These are phyloP conservation scores for Euphorbia tirucalli DNA, from an alignment of 345 rosid genomes.

Conservation along the genomic window DNA sequence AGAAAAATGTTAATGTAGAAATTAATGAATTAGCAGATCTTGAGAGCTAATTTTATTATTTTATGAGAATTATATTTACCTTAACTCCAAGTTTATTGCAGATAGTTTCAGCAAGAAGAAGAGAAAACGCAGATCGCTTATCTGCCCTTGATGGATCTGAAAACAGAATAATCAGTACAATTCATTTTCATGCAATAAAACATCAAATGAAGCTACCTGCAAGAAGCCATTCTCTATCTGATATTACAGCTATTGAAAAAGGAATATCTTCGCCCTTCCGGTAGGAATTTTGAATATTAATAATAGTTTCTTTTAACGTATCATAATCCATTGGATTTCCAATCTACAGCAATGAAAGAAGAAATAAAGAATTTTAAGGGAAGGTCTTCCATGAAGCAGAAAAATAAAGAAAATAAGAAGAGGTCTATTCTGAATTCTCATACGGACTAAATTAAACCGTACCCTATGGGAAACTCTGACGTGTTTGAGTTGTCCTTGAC, in stretches of 20 bases:
- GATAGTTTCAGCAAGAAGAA: slow-evolving; percentile 90
- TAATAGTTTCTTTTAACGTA: slow-evolving; percentile 60
- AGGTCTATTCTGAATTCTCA: slow-evolving; percentile 4
- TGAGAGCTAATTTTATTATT: slow-evolving; percentile 5
- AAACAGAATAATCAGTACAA: slow-evolving; percentile 25
- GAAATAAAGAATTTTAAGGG: slow-evolving; percentile 14
- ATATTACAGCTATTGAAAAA: slow-evolving; percentile 72
- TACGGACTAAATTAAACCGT: slow-evolving; percentile 18
- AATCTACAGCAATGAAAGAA: slow-evolving; percentile 43
- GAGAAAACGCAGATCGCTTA: slow-evolving; percentile 84
- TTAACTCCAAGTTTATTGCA: slow-evolving; percentile 79
- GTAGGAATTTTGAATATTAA: slow-evolving; percentile 47
- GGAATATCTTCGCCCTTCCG: slow-evolving; percentile 56
- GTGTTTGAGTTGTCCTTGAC: slow-evolving; percentile 53
- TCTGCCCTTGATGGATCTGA: slow-evolving; percentile 90
- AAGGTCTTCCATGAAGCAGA: slow-evolving; percentile 1
- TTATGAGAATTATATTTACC: slow-evolving; percentile 34
- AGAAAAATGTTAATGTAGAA: slow-evolving; percentile 7
- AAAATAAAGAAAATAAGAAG: not conserved
- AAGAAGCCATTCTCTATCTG: slow-evolving; percentile 76
- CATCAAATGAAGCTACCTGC: slow-evolving; percentile 8
- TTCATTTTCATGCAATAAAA: slow-evolving; percentile 12
- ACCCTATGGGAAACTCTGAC: slow-evolving; percentile 69
- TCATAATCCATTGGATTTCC: slow-evolving; percentile 88
- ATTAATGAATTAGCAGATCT: not conserved